Conservation (phyloP, 257 asterid genomes). For the Scutellaria galericulata region DNA sequence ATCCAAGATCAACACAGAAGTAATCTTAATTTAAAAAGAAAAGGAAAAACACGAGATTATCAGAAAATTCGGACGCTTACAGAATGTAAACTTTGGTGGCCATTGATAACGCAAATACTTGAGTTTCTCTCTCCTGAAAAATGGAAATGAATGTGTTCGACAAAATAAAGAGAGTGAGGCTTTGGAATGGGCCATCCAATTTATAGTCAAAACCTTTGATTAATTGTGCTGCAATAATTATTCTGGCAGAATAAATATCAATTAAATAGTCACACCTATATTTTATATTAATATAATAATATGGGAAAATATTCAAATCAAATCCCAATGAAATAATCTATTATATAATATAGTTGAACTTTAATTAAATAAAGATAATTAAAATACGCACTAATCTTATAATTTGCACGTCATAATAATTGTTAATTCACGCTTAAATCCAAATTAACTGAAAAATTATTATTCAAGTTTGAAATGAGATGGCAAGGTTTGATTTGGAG, state of each 20-base stretch:
- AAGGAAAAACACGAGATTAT: neutral
- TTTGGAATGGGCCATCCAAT: conserved; percentile 35
- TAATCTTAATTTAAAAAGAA: neutral
- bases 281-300: neutral
- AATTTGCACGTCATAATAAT: too few species aligned
- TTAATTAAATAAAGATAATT: too few species aligned
- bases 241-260: neutral
- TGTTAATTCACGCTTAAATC: too few species aligned
- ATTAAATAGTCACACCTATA: too few species aligned
- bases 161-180: conserved; percentile 29
- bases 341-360: too few species aligned
- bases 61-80: conserved; percentile 45
- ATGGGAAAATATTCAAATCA: neutral
- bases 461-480: too few species aligned
- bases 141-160: conserved; percentile 27
- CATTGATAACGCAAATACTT: conserved; percentile 42
- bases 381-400: too few species aligned
- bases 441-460: too few species aligned
- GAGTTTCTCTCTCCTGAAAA: neutral
- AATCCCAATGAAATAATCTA: too few species aligned
- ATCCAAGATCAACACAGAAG: neutral
- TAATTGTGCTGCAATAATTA: conserved; percentile 26
- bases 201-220: conserved; percentile 34
- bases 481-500: neutral
- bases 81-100: conserved; percentile 73